Percentiles rank a stretch among this genome's conserved stretches.
phyloP scores from a whole-genome alignment of 805 yeast species.

The Suhomyces sp. region DNA sequence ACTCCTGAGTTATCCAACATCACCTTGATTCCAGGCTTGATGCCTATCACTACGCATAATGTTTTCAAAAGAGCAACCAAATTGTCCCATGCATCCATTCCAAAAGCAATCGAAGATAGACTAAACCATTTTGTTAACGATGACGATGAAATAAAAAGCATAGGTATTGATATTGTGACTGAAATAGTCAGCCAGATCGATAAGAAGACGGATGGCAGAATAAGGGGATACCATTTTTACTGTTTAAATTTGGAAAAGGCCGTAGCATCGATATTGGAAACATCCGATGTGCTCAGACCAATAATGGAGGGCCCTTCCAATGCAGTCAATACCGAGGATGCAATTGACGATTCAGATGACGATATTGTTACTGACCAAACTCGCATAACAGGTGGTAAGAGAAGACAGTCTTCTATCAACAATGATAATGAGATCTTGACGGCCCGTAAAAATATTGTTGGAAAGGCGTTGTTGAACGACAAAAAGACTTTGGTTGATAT shows the following conservation, averaged over 20 bases:
- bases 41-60: conserved; percentile 85
- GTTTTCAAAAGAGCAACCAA: conserved; percentile 86
- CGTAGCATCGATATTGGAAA: conserved; percentile 76
- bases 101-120: conserved; percentile 47
- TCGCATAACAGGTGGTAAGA: conserved; percentile 16
- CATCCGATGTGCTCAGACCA: conserved; percentile 49
- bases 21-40: conserved; percentile 78
- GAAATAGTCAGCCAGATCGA: conserved; percentile 61
- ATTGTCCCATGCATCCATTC: conserved; percentile 82
- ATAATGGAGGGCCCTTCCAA: conserved; percentile 40
- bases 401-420: conserved; percentile 38
- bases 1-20: conserved; percentile 42
- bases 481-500: conserved; percentile 68
- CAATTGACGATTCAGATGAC: conserved; percentile 36
- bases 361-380: conserved; percentile 26
- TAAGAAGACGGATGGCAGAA: conserved; percentile 49
- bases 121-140: conserved; percentile 57
- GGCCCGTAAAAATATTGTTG: conserved; percentile 20
- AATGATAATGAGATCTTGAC: conserved; percentile 39
- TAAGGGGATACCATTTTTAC: conserved; percentile 89
- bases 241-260: conserved; percentile 91
- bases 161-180: conserved; percentile 74
- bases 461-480: conserved; percentile 25
- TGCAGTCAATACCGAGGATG: conserved; percentile 27
- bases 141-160: conserved; percentile 75